Evolutionary conservation across 805 yeast genomes (phyloP), one percentile per base, ranked within the genome.

Genomic region (Lipomyces anomalus): DNA sequence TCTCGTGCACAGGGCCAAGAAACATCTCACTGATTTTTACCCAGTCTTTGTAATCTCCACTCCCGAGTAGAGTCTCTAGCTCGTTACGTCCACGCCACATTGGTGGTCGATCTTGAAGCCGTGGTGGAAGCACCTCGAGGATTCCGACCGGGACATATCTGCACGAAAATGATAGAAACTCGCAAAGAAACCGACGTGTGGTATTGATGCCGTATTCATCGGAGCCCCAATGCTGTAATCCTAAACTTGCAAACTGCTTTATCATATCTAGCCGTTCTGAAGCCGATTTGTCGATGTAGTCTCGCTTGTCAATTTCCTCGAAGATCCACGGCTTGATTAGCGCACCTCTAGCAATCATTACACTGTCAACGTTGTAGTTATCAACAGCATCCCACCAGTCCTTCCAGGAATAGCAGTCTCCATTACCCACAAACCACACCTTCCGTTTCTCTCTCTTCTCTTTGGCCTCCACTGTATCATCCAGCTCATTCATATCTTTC

Each of bases 251-350:
- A 62, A 80, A 92, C 42, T 73, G 74, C 52, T 72, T 70, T 58
- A 90, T 65, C 35, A 82, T 76, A 30, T 81, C 94, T 46, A 92
- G 74, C 64, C 99, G 77, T 67, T 92, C 97, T 18, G 82, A 71
- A n/a, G 95, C 81, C 1, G 86, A 72, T 68, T 90, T 92, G 65
- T 92, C 99, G 52, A 92, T 67, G 63, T 87, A 80, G 65, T 92
- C 97, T 58, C 80, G 79, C 4, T 90, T 72, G 47, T 90, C 94
- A 46, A 92, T 77, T 67, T 92, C 99, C 68, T 92, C 97, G 57
- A 90, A 92, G 42, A 92, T 85, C 99, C 99, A 92, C 29, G 99
- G 99, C 67, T 92, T 92, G 63, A 92, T 89, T 54, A 92, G 74
- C 1, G 97, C 97, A 45, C 97, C 98, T 60, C 99, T 76, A 2